These are phyloP conservation scores for Verticillium klebahnii DNA, from an alignment of 2,329 filamentous ascomycete species.

Conservation along the genomic window DNA sequence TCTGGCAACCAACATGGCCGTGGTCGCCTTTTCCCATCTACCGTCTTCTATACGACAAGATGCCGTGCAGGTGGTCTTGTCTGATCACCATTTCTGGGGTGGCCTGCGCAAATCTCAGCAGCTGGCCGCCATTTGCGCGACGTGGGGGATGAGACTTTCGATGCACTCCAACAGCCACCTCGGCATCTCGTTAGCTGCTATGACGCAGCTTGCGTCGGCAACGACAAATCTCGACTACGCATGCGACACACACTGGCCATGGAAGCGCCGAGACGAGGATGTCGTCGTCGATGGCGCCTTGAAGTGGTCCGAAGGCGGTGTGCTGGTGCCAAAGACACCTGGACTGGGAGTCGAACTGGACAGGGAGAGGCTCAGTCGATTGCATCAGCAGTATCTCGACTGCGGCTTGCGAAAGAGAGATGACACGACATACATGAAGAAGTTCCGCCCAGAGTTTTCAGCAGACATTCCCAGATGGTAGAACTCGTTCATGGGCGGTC, in stretches of 20 bases:
- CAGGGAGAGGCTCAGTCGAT: constrained; percentile 24
- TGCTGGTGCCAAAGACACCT: constrained; percentile 27
- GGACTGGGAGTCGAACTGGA: constrained; percentile 33
- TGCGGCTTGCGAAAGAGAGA: constrained; percentile 30
- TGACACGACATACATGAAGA: constrained; percentile 31
- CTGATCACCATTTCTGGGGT: constrained; percentile 39
- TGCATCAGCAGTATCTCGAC: constrained; percentile 32
- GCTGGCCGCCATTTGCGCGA: constrained; percentile 31
- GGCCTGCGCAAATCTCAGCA: constrained; percentile 34
- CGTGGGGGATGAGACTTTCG: constrained; percentile 33
- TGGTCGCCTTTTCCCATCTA: constrained; percentile 34
- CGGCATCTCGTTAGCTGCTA: constrained; percentile 36
- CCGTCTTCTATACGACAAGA: constrained; percentile 30
- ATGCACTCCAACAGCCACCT: constrained; percentile 40
- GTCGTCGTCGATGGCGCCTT: constrained; percentile 31
- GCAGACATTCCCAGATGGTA: constrained; percentile 27
- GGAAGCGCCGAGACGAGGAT: constrained; percentile 37
- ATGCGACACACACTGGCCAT: constrained; percentile 39
- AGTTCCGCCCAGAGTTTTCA: constrained; percentile 28
- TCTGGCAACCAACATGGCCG: constrained; percentile 37
- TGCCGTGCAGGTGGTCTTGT: constrained; percentile 34
- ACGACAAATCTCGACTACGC: constrained; percentile 36
- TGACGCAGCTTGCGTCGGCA: constrained; percentile 36
- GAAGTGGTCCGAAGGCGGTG: constrained; percentile 29
- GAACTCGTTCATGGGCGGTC: neutral